Evolutionary conservation across 495 filamentous ascomycete genomes (phyloP).

Genomic region (Polyplosphaeria fusca): DNA sequence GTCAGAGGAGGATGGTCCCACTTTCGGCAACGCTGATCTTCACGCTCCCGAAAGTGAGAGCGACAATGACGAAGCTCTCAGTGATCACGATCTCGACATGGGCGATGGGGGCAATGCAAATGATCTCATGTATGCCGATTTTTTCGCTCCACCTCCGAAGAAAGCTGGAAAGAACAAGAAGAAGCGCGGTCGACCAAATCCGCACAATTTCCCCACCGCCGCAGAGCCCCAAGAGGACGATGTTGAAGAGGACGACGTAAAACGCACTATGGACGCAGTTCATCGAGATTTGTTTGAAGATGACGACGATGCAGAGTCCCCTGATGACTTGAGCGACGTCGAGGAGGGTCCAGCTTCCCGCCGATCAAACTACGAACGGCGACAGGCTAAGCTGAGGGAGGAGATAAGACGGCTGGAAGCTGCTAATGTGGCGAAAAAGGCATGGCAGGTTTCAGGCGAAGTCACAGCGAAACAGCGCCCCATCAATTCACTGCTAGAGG

Average conservation of each 20-base stretch:
- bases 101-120: constrained; percentile 67
- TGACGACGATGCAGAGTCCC: constrained; percentile 42
- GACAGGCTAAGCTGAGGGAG: constrained; percentile 76
- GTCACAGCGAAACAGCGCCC: constrained; percentile 76
- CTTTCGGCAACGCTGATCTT: constrained; percentile 67
- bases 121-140: constrained; percentile 80
- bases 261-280: constrained; percentile 86
- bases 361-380: constrained; percentile 78
- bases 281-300: constrained; percentile 92
- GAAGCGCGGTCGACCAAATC: constrained; percentile 41
- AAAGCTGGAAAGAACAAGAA: constrained; percentile 57
- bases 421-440: constrained; percentile 82
- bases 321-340: constrained; percentile 32
- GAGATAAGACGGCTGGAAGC: constrained; percentile 89
- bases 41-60: constrained; percentile 54
- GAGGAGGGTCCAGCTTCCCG: constrained; percentile 53
- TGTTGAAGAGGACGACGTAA: constrained; percentile 51
- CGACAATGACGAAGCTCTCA: constrained; percentile 51
- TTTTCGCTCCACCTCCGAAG: constrained; percentile 78
- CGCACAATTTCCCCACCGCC: constrained; percentile 41
- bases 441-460: constrained; percentile 90
- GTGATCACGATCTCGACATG: constrained; percentile 53
- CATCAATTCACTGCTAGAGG: constrained; percentile 85
- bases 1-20: constrained; percentile 66
- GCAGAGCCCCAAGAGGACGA: constrained; percentile 21